Evolutionary conservation across 176 grass and related monocot genomes (phyloP).

Genomic region (Pharus latifolius): DNA sequence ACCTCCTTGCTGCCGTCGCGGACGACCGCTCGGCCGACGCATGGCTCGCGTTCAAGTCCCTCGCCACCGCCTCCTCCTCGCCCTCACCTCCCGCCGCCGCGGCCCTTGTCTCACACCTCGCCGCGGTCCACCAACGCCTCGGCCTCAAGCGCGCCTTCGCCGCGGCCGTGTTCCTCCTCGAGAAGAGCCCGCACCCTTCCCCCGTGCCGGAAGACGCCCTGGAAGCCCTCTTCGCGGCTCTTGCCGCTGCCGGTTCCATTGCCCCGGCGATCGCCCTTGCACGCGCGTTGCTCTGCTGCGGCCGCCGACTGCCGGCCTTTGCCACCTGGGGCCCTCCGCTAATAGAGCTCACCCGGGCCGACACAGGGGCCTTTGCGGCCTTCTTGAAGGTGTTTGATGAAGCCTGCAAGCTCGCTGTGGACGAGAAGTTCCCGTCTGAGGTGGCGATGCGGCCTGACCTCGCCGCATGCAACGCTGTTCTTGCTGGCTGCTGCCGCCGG

Average conservation of each 20-base stretch:
- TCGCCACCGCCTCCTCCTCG: conserved; percentile 38
- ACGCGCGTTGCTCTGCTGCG: conserved; percentile 43
- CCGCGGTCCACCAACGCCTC: conserved; percentile 44
- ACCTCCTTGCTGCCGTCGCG: conserved; percentile 34
- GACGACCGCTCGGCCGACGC: conserved; percentile 48
- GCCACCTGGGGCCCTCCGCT: conserved; percentile 42
- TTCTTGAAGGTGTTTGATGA: conserved; percentile 75
- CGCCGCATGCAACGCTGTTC: conserved; percentile 54
- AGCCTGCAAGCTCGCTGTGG: conserved; percentile 31
- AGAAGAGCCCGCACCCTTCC: conserved; percentile 34
- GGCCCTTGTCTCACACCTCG: conserved; percentile 67
- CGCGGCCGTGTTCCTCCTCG: conserved; percentile 63
- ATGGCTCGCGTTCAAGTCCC: conserved; percentile 82
- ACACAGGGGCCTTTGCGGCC: conserved; percentile 27
- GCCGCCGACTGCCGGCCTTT: conserved; percentile 57
- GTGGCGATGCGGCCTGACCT: conserved; percentile 58
- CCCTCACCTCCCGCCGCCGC: conserved; percentile 49
- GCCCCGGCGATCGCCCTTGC: conserved; percentile 62
- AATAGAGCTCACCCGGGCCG: conserved; percentile 34
- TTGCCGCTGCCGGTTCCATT: conserved; percentile 23
- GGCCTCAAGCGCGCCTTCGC: conserved; percentile 83
- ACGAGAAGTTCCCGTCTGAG: conserved; percentile 39
- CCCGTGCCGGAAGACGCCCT: conserved; percentile 37
- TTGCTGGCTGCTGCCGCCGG: conserved; percentile 62
- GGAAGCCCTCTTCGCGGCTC: conserved; percentile 38